Evolutionary conservation across 75 land plant genomes (phyloP).

Genomic region (Selaginella moellendorffii): DNA sequence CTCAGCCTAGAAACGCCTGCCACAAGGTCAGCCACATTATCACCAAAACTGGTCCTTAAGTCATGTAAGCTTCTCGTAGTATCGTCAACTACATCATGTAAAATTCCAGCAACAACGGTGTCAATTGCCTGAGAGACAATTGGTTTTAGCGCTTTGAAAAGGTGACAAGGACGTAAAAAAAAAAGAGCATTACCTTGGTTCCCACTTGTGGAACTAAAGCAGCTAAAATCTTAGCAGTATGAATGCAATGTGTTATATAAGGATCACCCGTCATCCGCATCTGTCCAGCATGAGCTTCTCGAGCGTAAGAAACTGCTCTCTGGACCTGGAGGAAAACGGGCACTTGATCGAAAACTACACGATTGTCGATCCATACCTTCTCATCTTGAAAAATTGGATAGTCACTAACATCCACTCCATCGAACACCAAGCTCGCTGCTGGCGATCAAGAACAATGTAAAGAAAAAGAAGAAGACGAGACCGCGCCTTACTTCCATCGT

Average conservation of each 20-base stretch:
- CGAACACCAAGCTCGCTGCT: conserved; percentile 31
- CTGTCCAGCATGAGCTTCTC: conserved; percentile 84
- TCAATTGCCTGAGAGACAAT: conserved; percentile 49
- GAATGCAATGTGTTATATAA: conserved; percentile 79
- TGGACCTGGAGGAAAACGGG: conserved; percentile 65
- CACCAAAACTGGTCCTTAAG: conserved; percentile 58
- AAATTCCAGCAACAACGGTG: conserved; percentile 88
- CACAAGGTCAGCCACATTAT: conserved; percentile 81
- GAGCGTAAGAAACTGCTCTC: conserved; percentile 75
- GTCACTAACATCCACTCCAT: conserved; percentile 91
- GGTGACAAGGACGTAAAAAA: background rate
- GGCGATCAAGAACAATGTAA: background rate
- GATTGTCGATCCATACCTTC: conserved; percentile 29
- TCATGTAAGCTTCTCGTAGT: conserved; percentile 37
- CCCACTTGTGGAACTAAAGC: background rate
- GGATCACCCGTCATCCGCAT: conserved; percentile 84
- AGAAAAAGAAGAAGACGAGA: background rate
- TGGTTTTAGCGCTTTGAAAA: background rate
- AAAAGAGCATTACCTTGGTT: background rate
- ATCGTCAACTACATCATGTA: conserved; percentile 95
- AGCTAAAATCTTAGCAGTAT: background rate
- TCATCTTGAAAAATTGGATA: conserved; percentile 52
- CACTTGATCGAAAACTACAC: background rate
- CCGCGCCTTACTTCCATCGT: background rate
- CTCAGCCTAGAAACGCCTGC: conserved; percentile 87